phyloP scores from a whole-genome alignment of 2,329 filamentous ascomycete species.

The Aspergillus chevalieri region DNA sequence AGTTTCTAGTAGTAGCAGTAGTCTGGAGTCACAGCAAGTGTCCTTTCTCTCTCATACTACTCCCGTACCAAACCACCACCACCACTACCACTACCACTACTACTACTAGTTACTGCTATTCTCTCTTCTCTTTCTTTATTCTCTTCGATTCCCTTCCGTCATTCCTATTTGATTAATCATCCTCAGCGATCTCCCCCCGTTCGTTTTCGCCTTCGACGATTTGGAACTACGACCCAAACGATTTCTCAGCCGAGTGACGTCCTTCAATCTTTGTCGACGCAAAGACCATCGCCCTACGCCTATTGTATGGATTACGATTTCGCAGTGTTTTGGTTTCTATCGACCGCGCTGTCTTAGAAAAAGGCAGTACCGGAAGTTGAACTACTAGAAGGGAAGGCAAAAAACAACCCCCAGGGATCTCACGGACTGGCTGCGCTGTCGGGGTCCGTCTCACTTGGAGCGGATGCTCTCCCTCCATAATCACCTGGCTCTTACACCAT shows the following conservation, averaged over 20 bases:
- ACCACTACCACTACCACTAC: no score
- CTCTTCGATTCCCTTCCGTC: no score
- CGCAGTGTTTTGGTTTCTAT: neutral
- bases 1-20: no score
- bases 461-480: conserved; percentile 21
- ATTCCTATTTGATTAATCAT: no score
- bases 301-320: conserved; percentile 1
- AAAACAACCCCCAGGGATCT: conserved; percentile 1
- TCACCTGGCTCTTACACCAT: conserved; percentile 4
- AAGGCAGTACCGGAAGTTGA: neutral
- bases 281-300: neutral
- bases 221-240: neutral
- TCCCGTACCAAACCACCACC: neutral
- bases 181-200: neutral
- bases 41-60: neutral
- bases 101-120: no score
- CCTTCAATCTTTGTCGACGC: neutral
- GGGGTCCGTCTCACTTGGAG: conserved; percentile 19
- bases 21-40: neutral
- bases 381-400: neutral
- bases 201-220: neutral
- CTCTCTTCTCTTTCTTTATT: no score
- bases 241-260: neutral
- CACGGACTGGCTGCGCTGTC: conserved; percentile 18
- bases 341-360: neutral